phyloP scores from a whole-genome alignment of 306 rosid genomes.

The Casuarina equisetifolia region DNA sequence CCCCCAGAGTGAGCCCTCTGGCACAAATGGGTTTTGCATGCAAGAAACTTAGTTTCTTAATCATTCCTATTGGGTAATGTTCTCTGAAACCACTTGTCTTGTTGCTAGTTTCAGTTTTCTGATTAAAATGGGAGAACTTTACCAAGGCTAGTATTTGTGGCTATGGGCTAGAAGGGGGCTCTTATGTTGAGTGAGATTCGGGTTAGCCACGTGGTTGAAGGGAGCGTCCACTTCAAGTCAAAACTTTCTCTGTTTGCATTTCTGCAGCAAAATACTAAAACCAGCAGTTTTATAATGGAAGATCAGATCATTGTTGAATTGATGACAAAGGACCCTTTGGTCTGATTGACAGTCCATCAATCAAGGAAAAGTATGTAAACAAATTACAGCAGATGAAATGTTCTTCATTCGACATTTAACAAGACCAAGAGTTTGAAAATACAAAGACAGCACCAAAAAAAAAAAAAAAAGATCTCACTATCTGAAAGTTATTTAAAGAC shows the following conservation, averaged over 20 bases:
- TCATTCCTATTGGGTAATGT: background rate
- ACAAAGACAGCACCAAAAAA: too few relatives aligned
- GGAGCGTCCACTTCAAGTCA: constrained; percentile 25
- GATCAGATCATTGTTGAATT: background rate
- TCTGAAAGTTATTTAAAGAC: too few relatives aligned
- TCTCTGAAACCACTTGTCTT: background rate
- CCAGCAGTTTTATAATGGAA: constrained; percentile 1
- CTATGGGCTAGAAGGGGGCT: constrained; percentile 23
- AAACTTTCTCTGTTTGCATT: background rate
- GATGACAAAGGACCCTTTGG: too few relatives aligned
- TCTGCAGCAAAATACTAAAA: background rate
- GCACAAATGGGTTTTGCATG: background rate
- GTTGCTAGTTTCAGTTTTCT: background rate
- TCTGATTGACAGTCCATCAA: too few relatives aligned
- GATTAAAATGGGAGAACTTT: background rate
- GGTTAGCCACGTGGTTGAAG: constrained; percentile 45
- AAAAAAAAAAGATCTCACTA: too few relatives aligned
- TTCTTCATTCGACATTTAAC: too few relatives aligned
- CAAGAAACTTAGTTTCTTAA: background rate
- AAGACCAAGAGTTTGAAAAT: too few relatives aligned
- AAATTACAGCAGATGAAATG: too few relatives aligned
- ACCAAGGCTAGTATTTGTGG: background rate
- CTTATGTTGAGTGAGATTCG: constrained; percentile 16
- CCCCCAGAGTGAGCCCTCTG: background rate
- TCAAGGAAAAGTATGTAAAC: too few relatives aligned